Evolutionary conservation across 345 rosid species (phyloP).

Genomic region (Turnera subulata): DNA sequence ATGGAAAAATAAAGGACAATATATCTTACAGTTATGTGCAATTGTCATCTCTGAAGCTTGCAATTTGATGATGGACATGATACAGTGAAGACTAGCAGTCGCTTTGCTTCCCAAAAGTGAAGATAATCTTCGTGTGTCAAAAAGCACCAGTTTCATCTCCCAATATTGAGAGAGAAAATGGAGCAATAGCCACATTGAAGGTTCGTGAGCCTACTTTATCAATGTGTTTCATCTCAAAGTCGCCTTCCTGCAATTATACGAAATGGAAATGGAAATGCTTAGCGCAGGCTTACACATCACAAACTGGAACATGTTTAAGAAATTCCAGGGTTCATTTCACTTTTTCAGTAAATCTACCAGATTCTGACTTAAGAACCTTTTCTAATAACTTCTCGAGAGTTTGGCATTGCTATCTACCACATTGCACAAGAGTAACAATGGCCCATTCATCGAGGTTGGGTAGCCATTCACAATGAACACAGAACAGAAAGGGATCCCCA

Average conservation of each 20-base stretch:
- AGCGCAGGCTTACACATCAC: neutral
- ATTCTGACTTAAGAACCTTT: no score
- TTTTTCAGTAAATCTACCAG: no score
- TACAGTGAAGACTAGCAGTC: no score
- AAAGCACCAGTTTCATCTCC: slow-evolving; percentile 49
- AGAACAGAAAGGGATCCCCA: no score
- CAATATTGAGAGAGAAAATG: slow-evolving; percentile 53
- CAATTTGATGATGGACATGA: neutral
- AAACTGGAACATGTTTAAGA: neutral
- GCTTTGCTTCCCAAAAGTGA: slow-evolving; percentile 2
- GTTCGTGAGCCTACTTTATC: slow-evolving; percentile 44
- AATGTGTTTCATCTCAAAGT: slow-evolving; percentile 73
- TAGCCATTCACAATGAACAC: no score
- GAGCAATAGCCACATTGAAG: slow-evolving; percentile 67
- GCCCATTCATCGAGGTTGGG: no score
- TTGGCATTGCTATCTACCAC: no score
- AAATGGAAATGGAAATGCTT: slow-evolving; percentile 1
- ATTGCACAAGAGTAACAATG: no score
- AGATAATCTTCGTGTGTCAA: slow-evolving; percentile 11
- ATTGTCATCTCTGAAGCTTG: slow-evolving; percentile 1
- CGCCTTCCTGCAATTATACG: slow-evolving; percentile 57
- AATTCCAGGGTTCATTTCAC: no score
- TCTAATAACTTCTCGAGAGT: no score
- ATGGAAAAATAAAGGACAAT: neutral
- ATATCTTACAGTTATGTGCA: neutral